A percentile compares a stretch with the other conserved stretches of the same genome.
Evolutionary conservation across 345 rosid species (phyloP).

Genomic region (Salix koriyanagi): DNA sequence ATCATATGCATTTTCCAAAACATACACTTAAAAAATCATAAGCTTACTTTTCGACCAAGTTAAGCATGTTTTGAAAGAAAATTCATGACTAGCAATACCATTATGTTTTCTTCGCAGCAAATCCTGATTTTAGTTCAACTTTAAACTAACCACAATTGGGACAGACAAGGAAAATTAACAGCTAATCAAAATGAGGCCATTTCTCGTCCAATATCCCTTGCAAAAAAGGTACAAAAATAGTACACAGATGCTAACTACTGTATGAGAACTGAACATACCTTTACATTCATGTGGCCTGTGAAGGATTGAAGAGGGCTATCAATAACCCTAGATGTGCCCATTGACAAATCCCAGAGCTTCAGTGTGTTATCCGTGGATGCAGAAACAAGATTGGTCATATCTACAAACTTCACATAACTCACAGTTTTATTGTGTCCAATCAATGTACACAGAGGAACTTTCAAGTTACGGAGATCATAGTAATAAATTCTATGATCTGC

Average conservation of each 20-base stretch:
- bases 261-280: slow-evolving; percentile 44
- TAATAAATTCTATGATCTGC: slow-evolving; percentile 91
- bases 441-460: slow-evolving; percentile 77
- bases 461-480: slow-evolving; percentile 81
- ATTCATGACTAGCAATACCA: not conserved
- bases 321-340: slow-evolving; percentile 57
- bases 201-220: not conserved
- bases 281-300: slow-evolving; percentile 77
- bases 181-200: not conserved
- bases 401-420: slow-evolving; percentile 88
- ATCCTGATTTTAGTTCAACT: not conserved
- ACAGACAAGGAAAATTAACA: not conserved
- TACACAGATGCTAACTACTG: slow-evolving; percentile 2
- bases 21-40: not conserved
- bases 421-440: slow-evolving; percentile 82
- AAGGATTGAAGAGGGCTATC: slow-evolving; percentile 81
- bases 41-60: not conserved
- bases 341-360: slow-evolving; percentile 95
- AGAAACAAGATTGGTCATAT: slow-evolving; percentile 67
- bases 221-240: not conserved
- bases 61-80: not conserved
- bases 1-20: not conserved
- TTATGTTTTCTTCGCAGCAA: not conserved
- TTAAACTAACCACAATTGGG: not conserved
- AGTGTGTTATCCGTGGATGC: slow-evolving; percentile 91